These are phyloP conservation scores for Ceratobasidium sp. DNA, from an alignment of 1,284 basidiomycete species.

Conservation along the genomic window DNA sequence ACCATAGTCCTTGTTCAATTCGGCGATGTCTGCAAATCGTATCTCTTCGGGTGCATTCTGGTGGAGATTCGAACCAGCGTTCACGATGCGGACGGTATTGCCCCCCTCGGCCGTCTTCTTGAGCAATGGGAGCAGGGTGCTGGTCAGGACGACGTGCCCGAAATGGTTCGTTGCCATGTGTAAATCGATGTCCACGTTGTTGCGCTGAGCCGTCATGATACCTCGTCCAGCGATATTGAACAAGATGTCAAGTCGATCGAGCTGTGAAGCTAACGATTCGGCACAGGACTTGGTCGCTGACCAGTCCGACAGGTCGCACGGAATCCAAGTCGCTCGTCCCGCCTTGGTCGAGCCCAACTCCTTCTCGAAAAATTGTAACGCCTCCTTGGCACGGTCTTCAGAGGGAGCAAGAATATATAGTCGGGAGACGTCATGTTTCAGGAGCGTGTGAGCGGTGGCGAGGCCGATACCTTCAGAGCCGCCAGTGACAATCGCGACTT, in stretches of 20 bases:
- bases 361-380: slow-evolving; percentile 20
- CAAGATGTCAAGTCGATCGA: slow-evolving; percentile 38
- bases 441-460: slow-evolving; percentile 21
- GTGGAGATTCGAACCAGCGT: slow-evolving; percentile 36
- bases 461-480: slow-evolving; percentile 41
- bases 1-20: slow-evolving; percentile 39
- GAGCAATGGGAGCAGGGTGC: slow-evolving; percentile 49
- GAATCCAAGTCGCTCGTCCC: slow-evolving; percentile 22
- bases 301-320: slow-evolving; percentile 33
- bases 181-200: slow-evolving; percentile 35
- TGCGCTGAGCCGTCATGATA: slow-evolving; percentile 35
- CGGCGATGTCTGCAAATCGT: slow-evolving; percentile 25
- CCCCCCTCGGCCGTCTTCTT: slow-evolving; percentile 40
- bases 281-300: slow-evolving; percentile 22
- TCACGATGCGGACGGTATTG: slow-evolving; percentile 49
- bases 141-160: slow-evolving; percentile 48
- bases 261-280: slow-evolving; percentile 4
- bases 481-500: slow-evolving; percentile 46
- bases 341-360: slow-evolving; percentile 16
- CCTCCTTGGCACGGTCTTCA: slow-evolving; percentile 25
- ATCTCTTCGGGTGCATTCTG: slow-evolving; percentile 27
- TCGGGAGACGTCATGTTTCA: slow-evolving; percentile 24
- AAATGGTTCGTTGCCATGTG: slow-evolving; percentile 49
- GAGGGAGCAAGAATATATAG: slow-evolving; percentile 17
- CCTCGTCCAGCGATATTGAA: slow-evolving; percentile 35